Evolutionary conservation across 495 filamentous ascomycete species (phyloP).

Genomic region (Venustampulla echinocandica): DNA sequence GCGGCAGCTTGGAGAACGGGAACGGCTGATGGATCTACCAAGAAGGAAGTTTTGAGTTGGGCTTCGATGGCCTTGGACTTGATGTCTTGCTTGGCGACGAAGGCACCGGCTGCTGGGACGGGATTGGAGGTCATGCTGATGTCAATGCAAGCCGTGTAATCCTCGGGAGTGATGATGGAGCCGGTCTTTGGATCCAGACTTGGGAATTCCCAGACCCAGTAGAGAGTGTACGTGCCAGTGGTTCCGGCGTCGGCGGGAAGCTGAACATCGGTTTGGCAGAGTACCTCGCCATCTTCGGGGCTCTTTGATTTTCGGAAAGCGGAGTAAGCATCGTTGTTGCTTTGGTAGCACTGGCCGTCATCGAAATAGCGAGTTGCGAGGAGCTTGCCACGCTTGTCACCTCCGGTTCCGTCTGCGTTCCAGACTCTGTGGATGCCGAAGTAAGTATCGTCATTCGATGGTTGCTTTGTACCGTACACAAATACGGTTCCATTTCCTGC

Average conservation of each 20-base stretch:
- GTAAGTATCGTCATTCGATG: constrained; percentile 51
- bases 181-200: constrained; percentile 35
- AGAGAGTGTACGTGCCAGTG: constrained; percentile 57
- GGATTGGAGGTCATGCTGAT: constrained; percentile 43
- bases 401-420: constrained; percentile 68
- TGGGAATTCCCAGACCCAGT: constrained; percentile 95
- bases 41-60: constrained; percentile 27
- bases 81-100: constrained; percentile 29
- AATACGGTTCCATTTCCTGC: constrained; percentile 64
- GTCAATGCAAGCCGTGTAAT: constrained; percentile 80
- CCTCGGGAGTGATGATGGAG: constrained; percentile 47
- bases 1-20: no score
- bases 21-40: constrained; percentile 16
- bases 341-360: constrained; percentile 76
- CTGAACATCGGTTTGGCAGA: constrained; percentile 67
- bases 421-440: constrained; percentile 62
- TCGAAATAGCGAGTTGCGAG: constrained; percentile 69
- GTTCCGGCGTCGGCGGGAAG: constrained; percentile 50
- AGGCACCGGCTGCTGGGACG: constrained; percentile 26
- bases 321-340: constrained; percentile 45
- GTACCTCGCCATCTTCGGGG: constrained; percentile 32
- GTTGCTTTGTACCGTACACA: constrained; percentile 71
- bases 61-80: constrained; percentile 31
- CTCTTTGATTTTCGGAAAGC: constrained; percentile 25
- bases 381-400: constrained; percentile 63